Conservation (phyloP, 257 asterid genomes). For the Lantana camara region DNA sequence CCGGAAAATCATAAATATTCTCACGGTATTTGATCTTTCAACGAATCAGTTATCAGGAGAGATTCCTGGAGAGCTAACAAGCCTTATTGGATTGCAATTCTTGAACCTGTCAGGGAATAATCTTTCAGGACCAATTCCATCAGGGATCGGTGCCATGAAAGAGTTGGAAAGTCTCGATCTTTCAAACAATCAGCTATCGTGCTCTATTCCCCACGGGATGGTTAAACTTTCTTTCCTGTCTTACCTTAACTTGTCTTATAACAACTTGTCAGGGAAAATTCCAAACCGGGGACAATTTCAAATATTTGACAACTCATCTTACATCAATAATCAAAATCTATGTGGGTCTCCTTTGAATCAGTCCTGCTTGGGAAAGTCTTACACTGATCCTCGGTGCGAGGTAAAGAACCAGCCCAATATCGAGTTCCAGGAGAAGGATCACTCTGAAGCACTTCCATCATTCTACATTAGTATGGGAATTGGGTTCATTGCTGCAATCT, state of each 20-base stretch:
- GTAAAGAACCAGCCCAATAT: background rate
- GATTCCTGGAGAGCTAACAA: background rate
- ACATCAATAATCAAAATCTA: background rate
- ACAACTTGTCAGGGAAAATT: background rate
- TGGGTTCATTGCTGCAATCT: background rate
- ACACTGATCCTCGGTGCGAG: background rate
- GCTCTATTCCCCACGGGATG: background rate
- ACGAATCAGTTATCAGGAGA: background rate
- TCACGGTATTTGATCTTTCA: background rate
- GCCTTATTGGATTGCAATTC: background rate
- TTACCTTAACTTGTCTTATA: background rate
- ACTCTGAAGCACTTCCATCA: background rate
- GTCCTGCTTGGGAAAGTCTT: background rate
- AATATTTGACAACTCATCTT: background rate
- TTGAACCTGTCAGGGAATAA: background rate
- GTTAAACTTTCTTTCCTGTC: background rate
- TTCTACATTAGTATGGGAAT: constrained; percentile 4
- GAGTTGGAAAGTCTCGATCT: background rate
- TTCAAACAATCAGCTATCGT: background rate
- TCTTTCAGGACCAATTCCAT: constrained; percentile 3
- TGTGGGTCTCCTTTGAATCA: background rate
- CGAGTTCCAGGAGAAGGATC: background rate
- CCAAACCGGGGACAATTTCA: background rate
- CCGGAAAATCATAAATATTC: background rate
- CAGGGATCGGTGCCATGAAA: background rate